Evolutionary conservation across 2,329 filamentous ascomycete genomes (phyloP).

Genomic region (Aspergillus ochraceoroseus): DNA sequence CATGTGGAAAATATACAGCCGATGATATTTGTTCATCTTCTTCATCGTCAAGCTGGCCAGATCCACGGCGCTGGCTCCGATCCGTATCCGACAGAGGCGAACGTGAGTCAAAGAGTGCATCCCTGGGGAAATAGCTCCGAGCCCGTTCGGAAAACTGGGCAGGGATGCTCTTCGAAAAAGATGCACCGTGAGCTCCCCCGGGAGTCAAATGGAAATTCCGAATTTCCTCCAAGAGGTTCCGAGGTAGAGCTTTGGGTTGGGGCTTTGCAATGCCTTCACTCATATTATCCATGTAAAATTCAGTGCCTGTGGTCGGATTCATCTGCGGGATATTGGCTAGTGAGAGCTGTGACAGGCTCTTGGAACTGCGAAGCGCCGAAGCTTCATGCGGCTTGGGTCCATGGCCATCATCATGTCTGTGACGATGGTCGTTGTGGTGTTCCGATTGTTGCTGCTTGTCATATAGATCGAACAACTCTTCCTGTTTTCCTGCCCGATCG

Average conservation of each 20-base stretch:
- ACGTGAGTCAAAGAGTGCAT: slow-evolving; percentile 14
- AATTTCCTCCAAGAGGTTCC: slow-evolving; percentile 54
- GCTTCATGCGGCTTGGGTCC: slow-evolving; percentile 16
- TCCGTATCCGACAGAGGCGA: slow-evolving; percentile 24
- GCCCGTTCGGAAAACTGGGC: slow-evolving; percentile 35
- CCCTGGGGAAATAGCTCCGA: slow-evolving; percentile 28
- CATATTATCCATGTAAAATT: slow-evolving; percentile 11
- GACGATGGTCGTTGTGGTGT: slow-evolving; percentile 13
- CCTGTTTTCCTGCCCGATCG: slow-evolving; percentile 39
- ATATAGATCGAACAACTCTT: slow-evolving; percentile 23
- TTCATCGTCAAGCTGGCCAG: slow-evolving; percentile 47
- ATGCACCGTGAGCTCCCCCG: slow-evolving; percentile 43
- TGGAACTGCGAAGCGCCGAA: slow-evolving; percentile 21
- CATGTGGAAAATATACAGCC: slow-evolving; percentile 61
- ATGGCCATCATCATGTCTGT: slow-evolving; percentile 15
- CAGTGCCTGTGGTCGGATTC: slow-evolving; percentile 13
- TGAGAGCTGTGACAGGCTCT: slow-evolving; percentile 29
- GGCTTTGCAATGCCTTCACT: slow-evolving; percentile 25
- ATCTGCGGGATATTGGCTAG: slow-evolving; percentile 25
- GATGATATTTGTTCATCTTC: slow-evolving; percentile 62
- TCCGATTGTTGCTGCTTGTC: slow-evolving; percentile 13
- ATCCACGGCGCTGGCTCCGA: slow-evolving; percentile 21
- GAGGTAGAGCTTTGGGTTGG: slow-evolving; percentile 41
- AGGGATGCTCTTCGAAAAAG: slow-evolving; percentile 43
- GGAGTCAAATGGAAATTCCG: slow-evolving; percentile 52